Conservation (phyloP, 176 grass and related monocot species). For the Eremochloa ophiuroides region DNA sequence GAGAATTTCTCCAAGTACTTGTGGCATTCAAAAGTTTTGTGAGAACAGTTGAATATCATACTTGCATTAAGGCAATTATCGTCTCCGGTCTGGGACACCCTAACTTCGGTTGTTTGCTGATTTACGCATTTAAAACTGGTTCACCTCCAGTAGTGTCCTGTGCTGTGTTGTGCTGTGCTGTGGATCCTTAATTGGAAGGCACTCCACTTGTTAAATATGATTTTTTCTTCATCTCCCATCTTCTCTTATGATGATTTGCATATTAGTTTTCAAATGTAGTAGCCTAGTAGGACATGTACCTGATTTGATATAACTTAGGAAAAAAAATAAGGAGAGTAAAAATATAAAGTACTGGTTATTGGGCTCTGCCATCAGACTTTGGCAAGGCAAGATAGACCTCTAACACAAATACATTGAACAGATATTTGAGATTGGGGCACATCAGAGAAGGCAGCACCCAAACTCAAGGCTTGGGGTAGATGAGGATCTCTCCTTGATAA, state of each 20-base stretch:
- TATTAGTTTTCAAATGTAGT: not conserved
- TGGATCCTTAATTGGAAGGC: not conserved
- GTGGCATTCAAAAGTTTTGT: conserved; percentile 7
- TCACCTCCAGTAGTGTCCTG: not conserved
- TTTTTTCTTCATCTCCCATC: not conserved
- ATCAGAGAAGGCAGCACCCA: not conserved
- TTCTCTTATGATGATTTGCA: not conserved
- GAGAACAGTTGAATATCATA: not conserved
- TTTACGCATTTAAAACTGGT: not conserved
- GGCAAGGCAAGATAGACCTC: not conserved
- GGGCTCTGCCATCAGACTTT: not conserved
- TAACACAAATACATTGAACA: not conserved
- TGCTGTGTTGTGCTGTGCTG: no score
- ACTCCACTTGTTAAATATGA: not conserved
- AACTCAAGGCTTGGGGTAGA: not conserved
- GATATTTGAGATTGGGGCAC: not conserved
- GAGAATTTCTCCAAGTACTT: not conserved
- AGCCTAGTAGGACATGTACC: not conserved
- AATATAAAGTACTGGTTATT: not conserved
- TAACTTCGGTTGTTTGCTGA: not conserved
- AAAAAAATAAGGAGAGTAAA: not conserved
- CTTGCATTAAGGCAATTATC: not conserved
- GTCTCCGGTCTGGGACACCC: not conserved
- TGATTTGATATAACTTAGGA: not conserved
- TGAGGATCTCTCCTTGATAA: not conserved